phyloP scores from a whole-genome alignment of 306 rosid genomes.

The Clitoria ternatea region DNA sequence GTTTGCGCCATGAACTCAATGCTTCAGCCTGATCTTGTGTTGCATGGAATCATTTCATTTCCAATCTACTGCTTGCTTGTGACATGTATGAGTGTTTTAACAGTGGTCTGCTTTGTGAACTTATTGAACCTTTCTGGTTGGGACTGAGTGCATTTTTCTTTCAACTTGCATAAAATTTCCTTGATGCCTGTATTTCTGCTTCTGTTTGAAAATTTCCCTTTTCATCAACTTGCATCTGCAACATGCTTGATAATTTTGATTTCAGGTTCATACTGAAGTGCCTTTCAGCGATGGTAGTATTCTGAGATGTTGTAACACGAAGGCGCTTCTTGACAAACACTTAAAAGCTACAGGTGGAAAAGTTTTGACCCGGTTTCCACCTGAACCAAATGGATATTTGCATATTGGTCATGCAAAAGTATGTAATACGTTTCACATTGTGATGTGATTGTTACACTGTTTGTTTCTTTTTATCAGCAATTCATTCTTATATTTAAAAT shows the following conservation, averaged over 20 bases:
- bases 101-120: background rate
- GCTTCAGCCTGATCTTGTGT: background rate
- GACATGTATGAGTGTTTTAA: background rate
- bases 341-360: constrained; percentile 58
- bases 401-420: constrained; percentile 99
- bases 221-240: background rate
- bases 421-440: background rate
- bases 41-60: background rate
- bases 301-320: constrained; percentile 83
- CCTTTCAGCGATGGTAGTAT: constrained; percentile 80
- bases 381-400: constrained; percentile 97
- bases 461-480: background rate
- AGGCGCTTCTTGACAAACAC: constrained; percentile 79
- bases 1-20: background rate
- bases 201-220: background rate
- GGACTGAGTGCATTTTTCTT: constrained; percentile 15
- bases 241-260: constrained; percentile 20
- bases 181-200: background rate
- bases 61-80: background rate
- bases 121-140: background rate
- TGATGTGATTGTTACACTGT: constrained; percentile 1
- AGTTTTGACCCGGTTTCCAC: constrained; percentile 95
- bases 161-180: background rate
- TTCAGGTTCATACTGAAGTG: constrained; percentile 91
- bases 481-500: background rate